Evolutionary conservation across 2,329 filamentous ascomycete species (phyloP), one percentile per base, ranked within the genome.

Genomic region (Penicillium sp.): DNA sequence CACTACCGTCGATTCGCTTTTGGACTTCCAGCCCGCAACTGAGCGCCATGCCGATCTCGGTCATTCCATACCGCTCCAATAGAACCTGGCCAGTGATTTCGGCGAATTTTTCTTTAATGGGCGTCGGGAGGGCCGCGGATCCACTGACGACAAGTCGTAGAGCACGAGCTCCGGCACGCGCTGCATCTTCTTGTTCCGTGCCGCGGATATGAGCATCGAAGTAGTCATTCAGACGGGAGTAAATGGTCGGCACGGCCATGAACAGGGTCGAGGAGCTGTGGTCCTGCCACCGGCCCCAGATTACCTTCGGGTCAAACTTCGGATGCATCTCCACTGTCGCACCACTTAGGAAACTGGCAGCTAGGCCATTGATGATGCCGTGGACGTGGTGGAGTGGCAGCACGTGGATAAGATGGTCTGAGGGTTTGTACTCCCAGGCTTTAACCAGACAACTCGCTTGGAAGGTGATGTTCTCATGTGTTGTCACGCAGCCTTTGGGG

Each of bases 231-330:
- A 77, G 61, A 0, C 73, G 68, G 40, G 74, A 71, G 60, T 76
- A 77, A 28, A 77, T 75, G 1, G 75, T 77, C 3, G 75, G 75
- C 1, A 77, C 75, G 15, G 72, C 75, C 56, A 74, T 72, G 64
- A 77, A 77, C 65, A 77, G 71, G 0, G 71, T 69, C 26, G 73
- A 65, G 39, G 65, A 61, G 53, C 69, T 70, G 47, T 55, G 60
- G 28, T 61, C 65, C 50, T 64, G 61, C 72, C 73, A 77, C 15
- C 74, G 67, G 19, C 67, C 61, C 75, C 75, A 77, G 57, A 75
- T 73, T 48, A 67, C 56, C 55, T 64, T 55, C 10, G 70, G 63
- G 42, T 74, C 67, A 63, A 77, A 70, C 57, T 70, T 67, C 41
- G 70, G 55, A 57, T 74, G 55, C 69, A 77, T 76, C 55, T 77